These are phyloP conservation scores for Stentor coeruleus DNA, from an alignment of 73 alveolate genomes.

Conservation along the genomic window DNA sequence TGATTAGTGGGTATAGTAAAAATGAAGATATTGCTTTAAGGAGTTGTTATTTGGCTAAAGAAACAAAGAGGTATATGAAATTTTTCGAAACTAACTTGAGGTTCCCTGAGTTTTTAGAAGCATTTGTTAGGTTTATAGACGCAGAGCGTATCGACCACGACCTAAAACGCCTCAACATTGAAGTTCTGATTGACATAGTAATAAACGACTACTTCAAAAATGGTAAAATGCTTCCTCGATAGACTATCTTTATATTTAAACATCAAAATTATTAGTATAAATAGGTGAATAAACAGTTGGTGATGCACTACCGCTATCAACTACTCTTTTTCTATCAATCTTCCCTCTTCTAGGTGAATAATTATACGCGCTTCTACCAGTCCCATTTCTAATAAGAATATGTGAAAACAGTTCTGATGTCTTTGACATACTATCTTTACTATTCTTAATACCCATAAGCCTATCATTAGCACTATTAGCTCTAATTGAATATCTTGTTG, in stretches of 20 bases:
- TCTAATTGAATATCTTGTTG: too few species aligned
- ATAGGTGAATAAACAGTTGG: neutral
- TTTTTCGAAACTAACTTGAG: neutral
- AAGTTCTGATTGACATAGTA: neutral
- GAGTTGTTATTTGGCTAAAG: neutral
- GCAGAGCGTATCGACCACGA: neutral
- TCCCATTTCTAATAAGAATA: too few species aligned
- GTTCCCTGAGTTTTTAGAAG: constrained; percentile 14
- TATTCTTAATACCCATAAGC: too few species aligned
- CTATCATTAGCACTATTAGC: too few species aligned
- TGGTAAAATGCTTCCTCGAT: too few species aligned
- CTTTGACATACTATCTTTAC: too few species aligned
- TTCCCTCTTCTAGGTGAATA: too few species aligned
- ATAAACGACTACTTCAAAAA: neutral
- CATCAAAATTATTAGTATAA: neutral
- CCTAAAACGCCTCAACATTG: neutral
- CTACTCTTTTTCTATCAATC: too few species aligned
- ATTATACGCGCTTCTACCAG: too few species aligned
- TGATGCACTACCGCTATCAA: neutral
- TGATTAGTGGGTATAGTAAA: neutral
- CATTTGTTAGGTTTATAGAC: neutral
- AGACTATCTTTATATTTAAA: too few species aligned
- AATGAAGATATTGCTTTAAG: neutral
- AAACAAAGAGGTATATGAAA: neutral
- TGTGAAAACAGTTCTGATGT: too few species aligned